phyloP scores from a whole-genome alignment of 345 rosid species.

The Isatis tinctoria region DNA sequence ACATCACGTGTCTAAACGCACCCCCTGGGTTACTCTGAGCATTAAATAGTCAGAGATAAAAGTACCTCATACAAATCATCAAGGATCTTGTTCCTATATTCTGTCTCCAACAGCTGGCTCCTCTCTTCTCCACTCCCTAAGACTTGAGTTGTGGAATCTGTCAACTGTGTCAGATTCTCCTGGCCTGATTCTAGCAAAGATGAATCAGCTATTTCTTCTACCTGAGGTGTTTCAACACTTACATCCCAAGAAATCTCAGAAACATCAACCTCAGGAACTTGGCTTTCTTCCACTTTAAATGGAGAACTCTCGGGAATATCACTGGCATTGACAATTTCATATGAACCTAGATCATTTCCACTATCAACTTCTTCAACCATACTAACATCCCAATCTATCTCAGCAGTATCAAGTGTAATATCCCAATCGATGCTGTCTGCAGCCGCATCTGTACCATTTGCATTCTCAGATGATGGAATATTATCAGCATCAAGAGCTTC shows the following conservation, averaged over 20 bases:
- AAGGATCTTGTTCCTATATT: slow-evolving; percentile 83
- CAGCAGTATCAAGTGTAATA: slow-evolving; percentile 68
- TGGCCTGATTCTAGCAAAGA: slow-evolving; percentile 31
- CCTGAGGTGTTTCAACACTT: slow-evolving; percentile 84
- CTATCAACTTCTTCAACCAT: slow-evolving; percentile 72
- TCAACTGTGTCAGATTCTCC: slow-evolving; percentile 37
- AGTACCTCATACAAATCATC: slow-evolving; percentile 91
- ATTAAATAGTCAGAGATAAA: neutral
- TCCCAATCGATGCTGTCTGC: slow-evolving; percentile 84
- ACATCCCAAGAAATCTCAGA: slow-evolving; percentile 90
- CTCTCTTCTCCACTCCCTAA: slow-evolving; percentile 45
- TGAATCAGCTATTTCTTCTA: slow-evolving; percentile 56
- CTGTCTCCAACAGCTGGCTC: slow-evolving; percentile 85
- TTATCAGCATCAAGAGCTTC: slow-evolving; percentile 47
- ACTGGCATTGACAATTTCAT: slow-evolving; percentile 80
- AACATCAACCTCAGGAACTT: slow-evolving; percentile 37
- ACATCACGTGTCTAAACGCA: slow-evolving; percentile 1
- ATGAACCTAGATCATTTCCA: slow-evolving; percentile 84
- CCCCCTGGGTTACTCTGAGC: neutral
- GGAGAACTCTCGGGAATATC: slow-evolving; percentile 52
- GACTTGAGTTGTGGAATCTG: slow-evolving; percentile 36
- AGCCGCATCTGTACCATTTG: slow-evolving; percentile 44
- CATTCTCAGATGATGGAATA: slow-evolving; percentile 38
- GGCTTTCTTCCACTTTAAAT: slow-evolving; percentile 37
- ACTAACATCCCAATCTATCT: slow-evolving; percentile 95